Base-by-base conservation (phyloP, 208 protist genomes). In the Trichomonas gallinae region DNA sequence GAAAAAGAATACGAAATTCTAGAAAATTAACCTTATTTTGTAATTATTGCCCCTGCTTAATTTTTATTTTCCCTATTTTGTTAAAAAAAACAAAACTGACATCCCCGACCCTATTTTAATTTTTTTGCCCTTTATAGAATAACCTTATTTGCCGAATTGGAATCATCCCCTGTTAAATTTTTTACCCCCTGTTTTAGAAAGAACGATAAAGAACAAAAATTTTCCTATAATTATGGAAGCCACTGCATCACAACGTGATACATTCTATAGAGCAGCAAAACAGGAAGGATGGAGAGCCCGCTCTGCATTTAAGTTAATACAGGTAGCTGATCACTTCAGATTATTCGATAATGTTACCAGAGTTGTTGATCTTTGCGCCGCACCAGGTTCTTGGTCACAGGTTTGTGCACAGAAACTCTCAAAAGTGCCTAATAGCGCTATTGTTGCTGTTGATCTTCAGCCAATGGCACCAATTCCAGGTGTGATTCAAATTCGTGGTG, bases 211-310 rank as follows among this genome's bases (percentile, higher is more conserved):
- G 46, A 51, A 51, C 3, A 51, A 51, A 51, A n/a, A n/a, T 58
- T 58, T 58, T 72, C 21, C 6, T 17, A 26, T 31, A 72, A n/a
- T 31, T 31, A 93, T 93, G 87, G 87, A 93, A 34, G 42, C 87
- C 2, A 51, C n/a, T 8, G 45, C 87, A 51, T 93, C 87, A 13
- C 87, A 93, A 38, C 40, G 87, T n/a, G 99, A 99, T 97, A 99
- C 99, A 26, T 99, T 99, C 97, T 99, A 99, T 98, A 98, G 99
- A 96, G 99, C 99, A 91, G 99, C 99, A 11, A 99, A 99, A 97
- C 99, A 99, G 97, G 98, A 99, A 96, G 98, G 98, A n/a, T 98
- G 96, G 51, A 98, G 99, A 26, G 99, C 99, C 8, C 98, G 99
- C 48, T 99, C 98, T 87, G 99, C 99, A 11, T 99, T 99, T 98